These are phyloP conservation scores for Pyrrhoderma noxium DNA, from an alignment of 1,284 basidiomycete species.

Conservation along the genomic window DNA sequence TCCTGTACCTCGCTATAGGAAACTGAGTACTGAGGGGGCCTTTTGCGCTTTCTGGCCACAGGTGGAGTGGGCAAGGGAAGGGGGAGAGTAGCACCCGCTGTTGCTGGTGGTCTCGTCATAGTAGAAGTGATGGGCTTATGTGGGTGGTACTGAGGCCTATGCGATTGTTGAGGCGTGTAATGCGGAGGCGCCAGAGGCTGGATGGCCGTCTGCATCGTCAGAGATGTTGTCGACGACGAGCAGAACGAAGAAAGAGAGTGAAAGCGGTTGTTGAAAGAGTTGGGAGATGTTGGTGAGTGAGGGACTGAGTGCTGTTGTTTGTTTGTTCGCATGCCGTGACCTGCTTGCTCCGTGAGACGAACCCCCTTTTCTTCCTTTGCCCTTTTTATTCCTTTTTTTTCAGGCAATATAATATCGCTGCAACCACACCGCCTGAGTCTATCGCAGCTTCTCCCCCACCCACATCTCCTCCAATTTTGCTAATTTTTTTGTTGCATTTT, in stretches of 20 bases:
- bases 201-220: constrained; percentile 56
- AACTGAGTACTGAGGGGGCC: constrained; percentile 68
- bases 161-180: constrained; percentile 17
- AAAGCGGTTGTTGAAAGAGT: not conserved
- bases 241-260: constrained; percentile 2
- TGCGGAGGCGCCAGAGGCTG: constrained; percentile 53
- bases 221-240: constrained; percentile 30
- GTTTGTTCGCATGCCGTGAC: no score
- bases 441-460: no score
- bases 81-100: constrained; percentile 19
- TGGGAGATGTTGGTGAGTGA: constrained; percentile 6
- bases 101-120: constrained; percentile 24
- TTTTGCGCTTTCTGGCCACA: constrained; percentile 71
- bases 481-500: no score
- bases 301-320: not conserved
- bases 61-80: constrained; percentile 51
- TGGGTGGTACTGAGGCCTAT: constrained; percentile 27
- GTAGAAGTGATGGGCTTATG: constrained; percentile 28
- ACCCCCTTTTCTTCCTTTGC: no score
- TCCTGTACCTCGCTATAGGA: constrained; percentile 81
- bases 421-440: no score
- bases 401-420: no score
- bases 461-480: no score
- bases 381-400: no score
- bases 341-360: no score